A percentile compares a stretch with the other conserved stretches of the same genome.
These are phyloP conservation scores for Thermomucor indicae-seudaticae DNA, from an alignment of 371 early-diverging fungal species.

Conservation along the genomic window DNA sequence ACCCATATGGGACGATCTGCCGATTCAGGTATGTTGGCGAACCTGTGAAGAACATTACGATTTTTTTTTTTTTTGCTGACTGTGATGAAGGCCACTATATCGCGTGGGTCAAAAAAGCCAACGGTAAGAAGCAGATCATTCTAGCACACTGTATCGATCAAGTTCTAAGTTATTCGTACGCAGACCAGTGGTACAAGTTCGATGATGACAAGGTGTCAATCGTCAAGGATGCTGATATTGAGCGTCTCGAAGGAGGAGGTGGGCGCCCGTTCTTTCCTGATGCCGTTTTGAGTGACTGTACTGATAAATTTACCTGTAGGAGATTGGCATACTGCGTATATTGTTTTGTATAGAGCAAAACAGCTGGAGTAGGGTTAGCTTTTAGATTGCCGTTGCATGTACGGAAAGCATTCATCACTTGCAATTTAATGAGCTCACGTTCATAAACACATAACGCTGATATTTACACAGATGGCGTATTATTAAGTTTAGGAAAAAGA, in stretches of 20 bases:
- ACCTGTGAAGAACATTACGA: not conserved
- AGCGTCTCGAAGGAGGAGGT: conserved; percentile 90
- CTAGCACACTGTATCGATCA: conserved; percentile 1
- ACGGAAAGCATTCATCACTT: too few relatives aligned
- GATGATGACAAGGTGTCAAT: conserved; percentile 94
- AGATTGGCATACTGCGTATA: conserved; percentile 85
- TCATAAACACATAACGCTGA: too few relatives aligned
- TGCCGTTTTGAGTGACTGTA: not conserved
- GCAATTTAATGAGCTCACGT: too few relatives aligned
- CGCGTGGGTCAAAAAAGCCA: conserved; percentile 78
- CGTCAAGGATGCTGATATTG: conserved; percentile 81
- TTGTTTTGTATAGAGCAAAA: conserved; percentile 75
- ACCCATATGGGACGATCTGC: conserved; percentile 87
- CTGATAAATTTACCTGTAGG: too few relatives aligned
- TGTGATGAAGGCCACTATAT: conserved; percentile 81
- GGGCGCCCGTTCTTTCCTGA: not conserved
- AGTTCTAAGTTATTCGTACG: not conserved
- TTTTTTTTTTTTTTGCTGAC: not conserved
- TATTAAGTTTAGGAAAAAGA: too few relatives aligned
- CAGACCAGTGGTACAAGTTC: conserved; percentile 87
- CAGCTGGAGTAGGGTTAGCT: conserved; percentile 12
- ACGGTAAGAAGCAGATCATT: conserved; percentile 16
- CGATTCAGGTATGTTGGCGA: conserved; percentile 54
- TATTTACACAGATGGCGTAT: too few relatives aligned
- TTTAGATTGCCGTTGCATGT: too few relatives aligned